Evolutionary conservation across 75 land plant species (phyloP).

Genomic region (Ceratopteris richardii): DNA sequence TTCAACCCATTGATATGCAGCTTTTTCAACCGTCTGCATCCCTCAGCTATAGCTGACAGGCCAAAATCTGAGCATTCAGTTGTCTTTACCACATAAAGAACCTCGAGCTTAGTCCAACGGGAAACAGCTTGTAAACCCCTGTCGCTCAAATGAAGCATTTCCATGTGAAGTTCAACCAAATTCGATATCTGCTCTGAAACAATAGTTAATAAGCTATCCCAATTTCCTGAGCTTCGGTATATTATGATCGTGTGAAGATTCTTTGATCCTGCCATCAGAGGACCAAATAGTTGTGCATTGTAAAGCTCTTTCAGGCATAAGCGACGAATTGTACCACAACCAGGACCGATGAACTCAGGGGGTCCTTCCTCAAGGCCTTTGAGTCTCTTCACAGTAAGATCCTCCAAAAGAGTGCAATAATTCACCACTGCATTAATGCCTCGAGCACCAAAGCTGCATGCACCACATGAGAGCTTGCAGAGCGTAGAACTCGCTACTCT

Average conservation of each 20-base stretch:
- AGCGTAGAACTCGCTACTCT: conserved; percentile 28
- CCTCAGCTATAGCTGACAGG: conserved; percentile 43
- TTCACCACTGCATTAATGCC: conserved; percentile 28
- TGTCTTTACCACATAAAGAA: conserved; percentile 81
- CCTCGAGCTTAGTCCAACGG: conserved; percentile 41
- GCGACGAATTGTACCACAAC: conserved; percentile 30
- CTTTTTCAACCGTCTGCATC: conserved; percentile 55
- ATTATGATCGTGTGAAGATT: conserved; percentile 56
- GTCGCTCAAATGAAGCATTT: conserved; percentile 69
- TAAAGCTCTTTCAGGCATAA: conserved; percentile 70
- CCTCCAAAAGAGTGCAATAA: conserved; percentile 23
- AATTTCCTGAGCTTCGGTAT: conserved; percentile 60
- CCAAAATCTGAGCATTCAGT: conserved; percentile 75
- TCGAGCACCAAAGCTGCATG: conserved; percentile 65
- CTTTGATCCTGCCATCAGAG: conserved; percentile 50
- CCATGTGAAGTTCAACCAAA: conserved; percentile 68
- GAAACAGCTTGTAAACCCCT: conserved; percentile 54
- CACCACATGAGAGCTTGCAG: conserved; percentile 70
- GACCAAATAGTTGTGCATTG: conserved; percentile 71
- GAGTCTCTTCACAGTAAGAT: conserved; percentile 34
- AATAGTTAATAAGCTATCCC: conserved; percentile 52
- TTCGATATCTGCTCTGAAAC: conserved; percentile 34
- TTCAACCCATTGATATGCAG: conserved; percentile 90
- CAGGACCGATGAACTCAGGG: conserved; percentile 39
- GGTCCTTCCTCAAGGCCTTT: conserved; percentile 13